A percentile compares a stretch with the other conserved stretches of the same genome.
Conservation (phyloP, 768 basidiomycete genomes). For the Naganishia onofrii region DNA sequence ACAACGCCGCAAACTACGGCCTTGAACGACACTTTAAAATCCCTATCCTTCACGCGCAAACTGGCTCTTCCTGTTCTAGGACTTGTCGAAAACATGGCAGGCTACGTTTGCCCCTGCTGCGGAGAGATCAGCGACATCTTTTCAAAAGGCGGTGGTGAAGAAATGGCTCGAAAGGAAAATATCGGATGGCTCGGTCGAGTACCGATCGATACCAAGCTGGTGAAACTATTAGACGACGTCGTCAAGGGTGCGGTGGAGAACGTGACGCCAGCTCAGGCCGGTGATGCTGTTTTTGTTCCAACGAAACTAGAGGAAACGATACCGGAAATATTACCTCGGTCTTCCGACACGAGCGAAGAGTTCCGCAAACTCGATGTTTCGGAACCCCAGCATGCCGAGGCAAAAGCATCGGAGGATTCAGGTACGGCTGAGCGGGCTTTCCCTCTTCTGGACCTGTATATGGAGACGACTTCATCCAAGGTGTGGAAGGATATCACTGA, state of each 20-base stretch:
- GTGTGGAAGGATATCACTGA: constrained; percentile 65
- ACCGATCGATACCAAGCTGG: constrained; percentile 89
- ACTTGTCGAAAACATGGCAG: constrained; percentile 97
- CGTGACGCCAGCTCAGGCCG: constrained; percentile 27
- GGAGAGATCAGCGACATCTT: constrained; percentile 93
- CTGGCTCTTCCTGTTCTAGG: constrained; percentile 84
- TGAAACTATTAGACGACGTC: constrained; percentile 74
- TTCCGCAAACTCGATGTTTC: constrained; percentile 24
- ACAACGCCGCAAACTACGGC: constrained; percentile 98
- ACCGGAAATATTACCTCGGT: background rate
- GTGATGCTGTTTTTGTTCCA: constrained; percentile 8
- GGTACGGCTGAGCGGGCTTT: constrained; percentile 44
- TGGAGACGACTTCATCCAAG: constrained; percentile 65
- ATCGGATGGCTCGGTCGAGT: constrained; percentile 78
- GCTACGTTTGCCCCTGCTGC: constrained; percentile 95
- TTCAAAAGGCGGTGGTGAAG: constrained; percentile 86
- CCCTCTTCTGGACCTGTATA: constrained; percentile 63
- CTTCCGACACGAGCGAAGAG: constrained; percentile 4
- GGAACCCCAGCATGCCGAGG: constrained; percentile 31
- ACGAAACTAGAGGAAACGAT: constrained; percentile 4
- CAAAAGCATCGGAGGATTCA: constrained; percentile 22
- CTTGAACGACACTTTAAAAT: constrained; percentile 90
- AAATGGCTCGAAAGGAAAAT: constrained; percentile 73
- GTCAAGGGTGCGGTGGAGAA: constrained; percentile 47
- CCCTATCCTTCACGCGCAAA: constrained; percentile 87